phyloP scores from a whole-genome alignment of 2,329 filamentous ascomycete genomes.

The Fusarium sambucinum region DNA sequence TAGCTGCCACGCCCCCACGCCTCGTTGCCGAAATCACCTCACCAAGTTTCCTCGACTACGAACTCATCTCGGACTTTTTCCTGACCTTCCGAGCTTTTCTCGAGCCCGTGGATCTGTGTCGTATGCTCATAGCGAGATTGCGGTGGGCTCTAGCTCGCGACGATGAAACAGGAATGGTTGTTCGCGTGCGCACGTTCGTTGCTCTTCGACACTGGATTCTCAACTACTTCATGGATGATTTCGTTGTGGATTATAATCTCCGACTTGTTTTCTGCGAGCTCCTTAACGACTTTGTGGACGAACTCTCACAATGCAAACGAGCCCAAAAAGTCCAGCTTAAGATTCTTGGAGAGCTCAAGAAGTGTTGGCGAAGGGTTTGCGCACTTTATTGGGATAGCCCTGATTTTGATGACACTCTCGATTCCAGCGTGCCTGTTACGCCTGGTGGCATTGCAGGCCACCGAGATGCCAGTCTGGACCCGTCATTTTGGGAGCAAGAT shows the following conservation, averaged over 20 bases:
- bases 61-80: constrained; percentile 97
- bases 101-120: constrained; percentile 78
- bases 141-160: constrained; percentile 85
- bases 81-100: constrained; percentile 93
- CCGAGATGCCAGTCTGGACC: constrained; percentile 67
- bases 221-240: constrained; percentile 98
- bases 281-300: constrained; percentile 76
- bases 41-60: constrained; percentile 94
- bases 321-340: constrained; percentile 74
- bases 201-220: constrained; percentile 96
- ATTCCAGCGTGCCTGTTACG: constrained; percentile 74
- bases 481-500: constrained; percentile 65
- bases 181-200: constrained; percentile 95
- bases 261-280: constrained; percentile 83
- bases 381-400: constrained; percentile 87
- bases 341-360: constrained; percentile 93
- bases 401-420: constrained; percentile 72
- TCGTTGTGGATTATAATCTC: constrained; percentile 79
- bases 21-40: constrained; percentile 97
- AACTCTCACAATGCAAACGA: constrained; percentile 61
- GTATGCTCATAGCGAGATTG: constrained; percentile 85
- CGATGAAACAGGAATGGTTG: constrained; percentile 90
- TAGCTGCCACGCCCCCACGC: constrained; percentile 88
- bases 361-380: constrained; percentile 95
- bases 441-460: constrained; percentile 80